Base-by-base conservation (phyloP, 2,329 filamentous ascomycete genomes). In the Microdochium bolleyi region DNA sequence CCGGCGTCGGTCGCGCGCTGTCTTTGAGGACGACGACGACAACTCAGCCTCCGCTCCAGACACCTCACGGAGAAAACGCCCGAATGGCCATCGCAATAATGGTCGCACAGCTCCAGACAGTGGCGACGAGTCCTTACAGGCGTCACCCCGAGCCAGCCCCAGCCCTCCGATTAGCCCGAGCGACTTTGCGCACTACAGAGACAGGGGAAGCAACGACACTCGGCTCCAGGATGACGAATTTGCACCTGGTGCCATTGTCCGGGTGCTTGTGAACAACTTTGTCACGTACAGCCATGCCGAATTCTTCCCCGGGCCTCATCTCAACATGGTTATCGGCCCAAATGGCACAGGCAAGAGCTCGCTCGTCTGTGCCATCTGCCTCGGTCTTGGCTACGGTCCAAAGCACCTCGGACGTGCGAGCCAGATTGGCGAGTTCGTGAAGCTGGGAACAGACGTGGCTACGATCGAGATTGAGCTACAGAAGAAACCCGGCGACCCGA, bases 251-350 rank as follows among this genome's bases (percentile, higher is more conserved):
- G 87, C 94, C 10, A 95, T 99, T 60, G 84, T 96, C 49, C 83
- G 92, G 34, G 90, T 99, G 49, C 87, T 84, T 60, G 78, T 97
- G 48, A 81, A 79, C 49, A 89, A 97, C 69, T 99, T 99, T 61
- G 90, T 99, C 52, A 99, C 94, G 0, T 99, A 99, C 70, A 91
- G 89, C 50, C 84, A 86, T 51, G 92, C 91, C 52, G 92, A 96
- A 58, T 96, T 97, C 68, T 83, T 87, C 54, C 90, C 91, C 13
- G 94, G 94, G 0, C 92, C 94, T 1, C 92, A 89, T 65, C 70
- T 99, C 63, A 99, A 99, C 67, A 97, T 99, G 92, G 86, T 99
- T 51, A 96, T 99, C 60, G 94, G 94, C 0, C 94, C 94, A n/a
- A 99, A 99, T 63, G 94, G 94, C 32, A 97, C 94, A 0, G 94